A percentile compares a stretch with the other conserved stretches of the same genome.
phyloP scores from a whole-genome alignment of 352 stramenopile genomes.

The Phytopythium sindhum region DNA sequence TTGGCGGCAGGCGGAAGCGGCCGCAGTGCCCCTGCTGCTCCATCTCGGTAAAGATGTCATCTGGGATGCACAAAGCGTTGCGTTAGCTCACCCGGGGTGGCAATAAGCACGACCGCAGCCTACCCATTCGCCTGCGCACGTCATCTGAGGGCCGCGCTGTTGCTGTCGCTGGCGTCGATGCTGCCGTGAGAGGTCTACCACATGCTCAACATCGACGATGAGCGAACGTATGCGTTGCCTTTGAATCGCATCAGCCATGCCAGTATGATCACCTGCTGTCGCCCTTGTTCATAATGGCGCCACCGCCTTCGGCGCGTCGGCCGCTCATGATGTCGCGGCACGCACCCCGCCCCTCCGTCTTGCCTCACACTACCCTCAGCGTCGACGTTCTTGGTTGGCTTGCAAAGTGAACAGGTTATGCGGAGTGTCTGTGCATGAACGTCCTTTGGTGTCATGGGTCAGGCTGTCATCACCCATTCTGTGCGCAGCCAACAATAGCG shows the following conservation, averaged over 20 bases:
- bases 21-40: conserved; percentile 42
- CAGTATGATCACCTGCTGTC: background rate
- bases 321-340: background rate
- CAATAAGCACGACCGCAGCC: background rate
- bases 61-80: conserved; percentile 9
- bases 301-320: background rate
- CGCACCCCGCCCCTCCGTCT: background rate
- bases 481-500: background rate
- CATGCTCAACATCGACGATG: background rate
- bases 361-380: background rate
- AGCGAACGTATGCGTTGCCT: background rate
- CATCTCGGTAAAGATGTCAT: conserved; percentile 73
- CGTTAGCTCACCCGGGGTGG: background rate
- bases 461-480: background rate
- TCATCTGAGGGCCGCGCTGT: conserved; percentile 26
- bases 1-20: conserved; percentile 51
- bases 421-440: background rate
- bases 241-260: too few species aligned
- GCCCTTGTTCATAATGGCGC: background rate
- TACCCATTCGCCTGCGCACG: conserved; percentile 46
- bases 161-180: background rate
- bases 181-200: conserved; percentile 3
- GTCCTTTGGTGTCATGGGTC: background rate
- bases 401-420: background rate
- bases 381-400: background rate